phyloP scores from a whole-genome alignment of 106 monocot species.

The Acanthochlamys bracteata region DNA sequence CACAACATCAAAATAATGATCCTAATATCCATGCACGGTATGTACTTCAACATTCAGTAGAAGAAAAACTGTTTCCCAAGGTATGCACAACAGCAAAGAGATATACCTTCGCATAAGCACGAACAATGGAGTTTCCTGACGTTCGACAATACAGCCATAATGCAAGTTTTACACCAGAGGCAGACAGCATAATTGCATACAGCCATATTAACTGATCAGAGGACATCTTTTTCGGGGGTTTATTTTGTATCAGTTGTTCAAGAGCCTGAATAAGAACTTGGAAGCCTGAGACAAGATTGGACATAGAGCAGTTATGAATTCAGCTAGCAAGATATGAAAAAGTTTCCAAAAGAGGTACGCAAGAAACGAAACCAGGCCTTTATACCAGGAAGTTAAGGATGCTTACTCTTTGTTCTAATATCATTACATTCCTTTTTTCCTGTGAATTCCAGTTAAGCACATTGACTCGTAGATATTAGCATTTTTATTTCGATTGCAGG shows the following conservation, averaged over 20 bases:
- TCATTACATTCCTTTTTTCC: no score
- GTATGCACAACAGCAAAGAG: no score
- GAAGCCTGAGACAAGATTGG: conserved; percentile 39
- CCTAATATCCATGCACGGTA: conserved; percentile 26
- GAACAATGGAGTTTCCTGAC: conserved; percentile 77
- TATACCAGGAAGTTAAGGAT: no score
- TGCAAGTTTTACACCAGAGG: conserved; percentile 71
- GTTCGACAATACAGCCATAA: conserved; percentile 84
- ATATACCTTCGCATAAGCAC: conserved; percentile 84
- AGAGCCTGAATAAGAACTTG: conserved; percentile 77
- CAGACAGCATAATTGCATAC: conserved; percentile 77
- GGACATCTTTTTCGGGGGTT: conserved; percentile 41
- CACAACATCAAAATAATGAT: conserved; percentile 94
- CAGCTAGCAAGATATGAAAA: no score
- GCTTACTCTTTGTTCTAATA: no score
- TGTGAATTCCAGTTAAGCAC: no score
- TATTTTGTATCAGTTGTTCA: conserved; percentile 54
- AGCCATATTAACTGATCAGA: conserved; percentile 52
- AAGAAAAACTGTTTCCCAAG: not conserved
- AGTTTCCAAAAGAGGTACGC: no score
- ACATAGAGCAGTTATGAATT: not conserved
- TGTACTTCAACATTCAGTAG: not conserved
- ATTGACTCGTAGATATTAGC: no score
- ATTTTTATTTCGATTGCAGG: no score
- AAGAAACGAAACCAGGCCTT: no score